Evolutionary conservation across 345 rosid species (phyloP).

Genomic region (Carallia pectinifolia): DNA sequence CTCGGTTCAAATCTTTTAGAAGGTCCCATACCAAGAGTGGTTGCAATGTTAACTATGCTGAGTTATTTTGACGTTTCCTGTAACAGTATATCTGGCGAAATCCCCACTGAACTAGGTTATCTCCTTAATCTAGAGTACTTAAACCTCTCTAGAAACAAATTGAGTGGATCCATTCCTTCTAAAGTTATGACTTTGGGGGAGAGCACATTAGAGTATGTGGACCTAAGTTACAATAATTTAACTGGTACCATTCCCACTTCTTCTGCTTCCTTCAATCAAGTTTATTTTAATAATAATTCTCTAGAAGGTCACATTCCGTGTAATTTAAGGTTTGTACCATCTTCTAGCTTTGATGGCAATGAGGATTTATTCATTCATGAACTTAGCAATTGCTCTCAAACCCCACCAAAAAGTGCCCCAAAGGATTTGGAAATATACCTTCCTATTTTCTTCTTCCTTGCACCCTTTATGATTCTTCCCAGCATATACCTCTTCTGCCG

Average conservation of each 20-base stretch:
- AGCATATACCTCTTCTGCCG: not conserved
- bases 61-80: not conserved
- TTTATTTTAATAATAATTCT: not conserved
- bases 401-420: not conserved
- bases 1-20: not conserved
- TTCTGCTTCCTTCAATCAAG: accelerated
- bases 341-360: not conserved
- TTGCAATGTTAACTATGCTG: not conserved
- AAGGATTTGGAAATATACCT: not conserved
- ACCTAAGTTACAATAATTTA: constrained; percentile 3
- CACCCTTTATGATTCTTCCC: not conserved
- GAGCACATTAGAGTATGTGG: not conserved
- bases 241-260: not conserved
- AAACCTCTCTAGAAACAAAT: not conserved
- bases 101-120: constrained; percentile 4
- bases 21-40: not conserved
- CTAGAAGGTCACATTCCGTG: not conserved
- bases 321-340: not conserved
- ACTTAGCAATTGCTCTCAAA: not conserved
- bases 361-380: not conserved
- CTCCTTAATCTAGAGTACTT: not conserved
- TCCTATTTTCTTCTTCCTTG: not conserved
- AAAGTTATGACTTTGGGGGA: not conserved
- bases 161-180: constrained; percentile 6
- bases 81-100: not conserved